A percentile compares a stretch with the other conserved stretches of the same genome.
These are phyloP conservation scores for Diaporthe eres DNA, from an alignment of 2,329 filamentous ascomycete species.

Conservation along the genomic window DNA sequence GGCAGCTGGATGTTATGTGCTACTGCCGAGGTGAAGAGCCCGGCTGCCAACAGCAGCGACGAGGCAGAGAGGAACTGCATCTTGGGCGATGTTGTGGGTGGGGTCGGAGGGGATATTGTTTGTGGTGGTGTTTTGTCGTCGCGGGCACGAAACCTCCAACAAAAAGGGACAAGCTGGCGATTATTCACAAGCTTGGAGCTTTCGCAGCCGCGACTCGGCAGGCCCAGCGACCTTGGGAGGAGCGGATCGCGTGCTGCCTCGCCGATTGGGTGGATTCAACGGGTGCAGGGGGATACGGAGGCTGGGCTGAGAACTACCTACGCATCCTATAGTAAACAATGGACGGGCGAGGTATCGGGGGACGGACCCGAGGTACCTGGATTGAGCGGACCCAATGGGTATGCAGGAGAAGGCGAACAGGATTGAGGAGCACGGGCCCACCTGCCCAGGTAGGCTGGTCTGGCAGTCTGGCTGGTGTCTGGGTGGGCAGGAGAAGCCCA, in stretches of 20 bases:
- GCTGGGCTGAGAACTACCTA: conserved; percentile 29
- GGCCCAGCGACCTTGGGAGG: conserved; percentile 26
- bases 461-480: not conserved
- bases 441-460: conserved; percentile 24
- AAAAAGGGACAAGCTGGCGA: conserved; percentile 41
- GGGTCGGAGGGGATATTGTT: conserved; percentile 33
- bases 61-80: conserved; percentile 61
- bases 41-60: conserved; percentile 60
- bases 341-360: conserved; percentile 11
- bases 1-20: conserved; percentile 97
- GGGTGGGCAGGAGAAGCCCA: conserved; percentile 8
- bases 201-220: conserved; percentile 38
- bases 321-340: too few relatives aligned
- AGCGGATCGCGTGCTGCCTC: conserved; percentile 32
- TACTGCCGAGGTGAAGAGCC: conserved; percentile 72
- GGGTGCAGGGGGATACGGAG: conserved; percentile 34
- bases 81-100: conserved; percentile 43
- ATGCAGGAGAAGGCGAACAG: conserved; percentile 17
- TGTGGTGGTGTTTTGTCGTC: conserved; percentile 38
- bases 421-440: conserved; percentile 27
- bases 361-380: conserved; percentile 29
- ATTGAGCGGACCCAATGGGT: not conserved
- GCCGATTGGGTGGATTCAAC: conserved; percentile 20
- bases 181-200: conserved; percentile 40
- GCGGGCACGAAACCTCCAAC: conserved; percentile 2